Percentiles rank a stretch among this genome's conserved stretches.
These are phyloP conservation scores for Hippophae tibetana DNA, from an alignment of 306 rosid species.

Conservation along the genomic window DNA sequence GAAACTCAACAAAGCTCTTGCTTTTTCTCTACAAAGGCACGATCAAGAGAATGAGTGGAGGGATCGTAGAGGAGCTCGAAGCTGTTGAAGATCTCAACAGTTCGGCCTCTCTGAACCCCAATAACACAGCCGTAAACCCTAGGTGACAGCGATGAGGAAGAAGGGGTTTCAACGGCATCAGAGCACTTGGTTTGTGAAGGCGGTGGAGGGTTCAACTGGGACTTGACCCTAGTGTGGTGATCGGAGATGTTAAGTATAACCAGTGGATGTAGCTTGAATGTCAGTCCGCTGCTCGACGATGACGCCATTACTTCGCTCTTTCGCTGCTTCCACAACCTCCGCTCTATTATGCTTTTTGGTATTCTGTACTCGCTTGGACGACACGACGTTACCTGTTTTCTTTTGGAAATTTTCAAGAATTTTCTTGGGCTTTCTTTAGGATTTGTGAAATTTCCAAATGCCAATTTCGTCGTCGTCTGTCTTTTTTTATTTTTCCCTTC, in stretches of 20 bases:
- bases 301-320: constrained; percentile 48
- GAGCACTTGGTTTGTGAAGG: constrained; percentile 21
- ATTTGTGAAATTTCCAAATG: no score
- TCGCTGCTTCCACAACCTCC: background rate
- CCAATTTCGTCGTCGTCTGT: no score
- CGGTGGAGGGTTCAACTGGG: constrained; percentile 57
- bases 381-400: no score
- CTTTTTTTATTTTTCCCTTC: no score
- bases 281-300: constrained; percentile 90
- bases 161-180: constrained; percentile 22
- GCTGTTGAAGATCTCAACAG: constrained; percentile 98
- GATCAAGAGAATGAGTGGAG: constrained; percentile 69
- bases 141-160: constrained; percentile 12
- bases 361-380: no score
- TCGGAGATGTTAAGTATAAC: constrained; percentile 95
- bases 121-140: constrained; percentile 90
- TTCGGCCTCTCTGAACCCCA: constrained; percentile 96
- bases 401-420: no score
- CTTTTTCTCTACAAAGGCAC: constrained; percentile 86
- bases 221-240: constrained; percentile 76
- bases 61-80: constrained; percentile 88
- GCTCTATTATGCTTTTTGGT: no score
- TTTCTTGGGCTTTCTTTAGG: no score
- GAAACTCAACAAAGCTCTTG: constrained; percentile 81
- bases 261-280: constrained; percentile 89